Conservation (phyloP, 2,329 filamentous ascomycete genomes). For the Hypocreales sp. region DNA sequence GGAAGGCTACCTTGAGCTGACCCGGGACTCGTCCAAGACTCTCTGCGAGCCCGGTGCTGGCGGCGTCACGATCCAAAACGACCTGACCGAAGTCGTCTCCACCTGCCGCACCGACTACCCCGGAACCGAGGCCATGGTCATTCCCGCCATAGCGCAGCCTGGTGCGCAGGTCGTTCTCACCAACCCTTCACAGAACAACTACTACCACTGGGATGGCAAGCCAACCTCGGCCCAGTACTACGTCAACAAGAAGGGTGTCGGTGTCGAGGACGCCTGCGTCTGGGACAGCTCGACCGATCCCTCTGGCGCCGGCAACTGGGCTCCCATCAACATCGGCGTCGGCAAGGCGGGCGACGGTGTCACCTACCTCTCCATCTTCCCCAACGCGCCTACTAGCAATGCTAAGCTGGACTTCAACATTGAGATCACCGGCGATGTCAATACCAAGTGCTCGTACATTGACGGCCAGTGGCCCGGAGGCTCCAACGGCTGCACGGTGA, state of each 20-base stretch:
- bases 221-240: slow-evolving; percentile 90
- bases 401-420: slow-evolving; percentile 65
- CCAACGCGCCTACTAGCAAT: slow-evolving; percentile 61
- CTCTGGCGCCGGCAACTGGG: slow-evolving; percentile 62
- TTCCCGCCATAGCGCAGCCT: slow-evolving; percentile 51
- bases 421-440: slow-evolving; percentile 52
- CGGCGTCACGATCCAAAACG: slow-evolving; percentile 62
- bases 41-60: slow-evolving; percentile 64
- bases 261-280: slow-evolving; percentile 52
- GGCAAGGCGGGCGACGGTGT: slow-evolving; percentile 47
- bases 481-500: slow-evolving; percentile 63
- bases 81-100: slow-evolving; percentile 47
- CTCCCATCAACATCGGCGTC: slow-evolving; percentile 73
- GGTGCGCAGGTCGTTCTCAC: slow-evolving; percentile 50
- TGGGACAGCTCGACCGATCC: slow-evolving; percentile 44
- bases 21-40: slow-evolving; percentile 47
- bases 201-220: slow-evolving; percentile 65
- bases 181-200: slow-evolving; percentile 55
- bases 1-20: slow-evolving; percentile 60
- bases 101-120: slow-evolving; percentile 96
- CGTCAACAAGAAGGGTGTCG: slow-evolving; percentile 67
- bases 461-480: slow-evolving; percentile 46
- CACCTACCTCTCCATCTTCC: slow-evolving; percentile 74
- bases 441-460: slow-evolving; percentile 45
- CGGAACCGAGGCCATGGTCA: slow-evolving; percentile 74